These are phyloP conservation scores for Obba rivulosa DNA, from an alignment of 768 basidiomycete genomes.

Conservation along the genomic window DNA sequence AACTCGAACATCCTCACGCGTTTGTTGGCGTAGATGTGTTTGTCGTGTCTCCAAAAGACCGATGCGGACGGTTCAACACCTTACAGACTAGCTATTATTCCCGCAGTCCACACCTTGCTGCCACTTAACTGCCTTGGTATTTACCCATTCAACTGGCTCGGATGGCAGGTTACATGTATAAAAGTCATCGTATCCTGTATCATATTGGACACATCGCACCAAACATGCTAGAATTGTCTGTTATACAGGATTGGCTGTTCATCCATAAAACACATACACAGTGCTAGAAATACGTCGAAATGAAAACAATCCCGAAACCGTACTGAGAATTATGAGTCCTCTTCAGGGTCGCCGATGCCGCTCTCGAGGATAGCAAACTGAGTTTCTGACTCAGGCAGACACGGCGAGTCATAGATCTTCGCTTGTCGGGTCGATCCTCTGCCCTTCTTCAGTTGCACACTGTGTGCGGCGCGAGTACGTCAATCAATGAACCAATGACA, in stretches of 20 bases:
- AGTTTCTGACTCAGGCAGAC: slow-evolving; percentile 93
- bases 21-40: slow-evolving; percentile 49
- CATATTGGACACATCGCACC: not conserved
- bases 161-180: not conserved
- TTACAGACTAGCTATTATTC: slow-evolving; percentile 7
- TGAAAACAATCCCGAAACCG: not conserved
- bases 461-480: slow-evolving; percentile 22
- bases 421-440: slow-evolving; percentile 89
- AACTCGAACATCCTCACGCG: slow-evolving; percentile 88
- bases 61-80: slow-evolving; percentile 30
- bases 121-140: slow-evolving; percentile 48
- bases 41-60: slow-evolving; percentile 18
- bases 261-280: not conserved
- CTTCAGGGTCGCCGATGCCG: slow-evolving; percentile 94
- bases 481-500: not conserved
- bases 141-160: slow-evolving; percentile 17
- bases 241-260: not conserved
- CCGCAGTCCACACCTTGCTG: slow-evolving; percentile 17
- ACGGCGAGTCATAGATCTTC: slow-evolving; percentile 98
- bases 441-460: slow-evolving; percentile 87
- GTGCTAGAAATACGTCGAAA: not conserved
- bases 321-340: slow-evolving; percentile 45
- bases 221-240: not conserved
- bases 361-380: slow-evolving; percentile 89
- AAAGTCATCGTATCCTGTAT: not conserved